Evolutionary conservation across 495 filamentous ascomycete genomes (phyloP), one percentile per base, ranked within the genome.

Genomic region (Penicillium fimorum): DNA sequence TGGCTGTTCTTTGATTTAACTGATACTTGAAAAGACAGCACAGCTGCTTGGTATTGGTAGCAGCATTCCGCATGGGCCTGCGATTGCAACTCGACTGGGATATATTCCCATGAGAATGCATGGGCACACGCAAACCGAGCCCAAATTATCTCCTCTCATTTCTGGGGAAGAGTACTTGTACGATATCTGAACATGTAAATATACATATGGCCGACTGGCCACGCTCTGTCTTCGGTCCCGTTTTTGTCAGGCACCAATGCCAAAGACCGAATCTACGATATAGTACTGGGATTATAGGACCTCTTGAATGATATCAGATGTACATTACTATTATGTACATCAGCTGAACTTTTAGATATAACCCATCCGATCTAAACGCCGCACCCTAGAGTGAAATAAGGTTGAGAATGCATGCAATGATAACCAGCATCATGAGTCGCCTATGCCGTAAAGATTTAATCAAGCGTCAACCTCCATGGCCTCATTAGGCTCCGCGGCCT

Each of bases 341-440:
- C 46, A 50, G 55, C 59, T 65, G 43, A 59, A 64, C 53, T 63
- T 67, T 67, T 70, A 56, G 47, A 53, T 53, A 59, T 58, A 54
- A 43, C 38, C 54, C 59, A 49, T 57, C 64, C 60, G 59, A 59
- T 65, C 64, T 54, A n/a, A 74, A 76, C 71, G 73, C 71, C 73
- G 61, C 65, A 58, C 67, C 59, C 59, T 55, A 48, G 53, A 61
- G 35, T 62, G 42, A 53, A 56, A 57, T 32, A 58, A 60, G 33
- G 41, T 45, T 59, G 51, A 38, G 35, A 51, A 47, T 54, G 52
- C 33, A 63, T 59, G 47, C 47, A 64, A 64, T 48, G 61, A 47
- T 33, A 59, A 56, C 59, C 50, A 51, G 53, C 56, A 63, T 24
- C 60, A 55, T 51, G 30, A 49, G 42, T 54, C 50, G 50, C 37